These are phyloP conservation scores for Saccharum hybrid DNA, from an alignment of 202 grass and related monocot species.

Conservation along the genomic window DNA sequence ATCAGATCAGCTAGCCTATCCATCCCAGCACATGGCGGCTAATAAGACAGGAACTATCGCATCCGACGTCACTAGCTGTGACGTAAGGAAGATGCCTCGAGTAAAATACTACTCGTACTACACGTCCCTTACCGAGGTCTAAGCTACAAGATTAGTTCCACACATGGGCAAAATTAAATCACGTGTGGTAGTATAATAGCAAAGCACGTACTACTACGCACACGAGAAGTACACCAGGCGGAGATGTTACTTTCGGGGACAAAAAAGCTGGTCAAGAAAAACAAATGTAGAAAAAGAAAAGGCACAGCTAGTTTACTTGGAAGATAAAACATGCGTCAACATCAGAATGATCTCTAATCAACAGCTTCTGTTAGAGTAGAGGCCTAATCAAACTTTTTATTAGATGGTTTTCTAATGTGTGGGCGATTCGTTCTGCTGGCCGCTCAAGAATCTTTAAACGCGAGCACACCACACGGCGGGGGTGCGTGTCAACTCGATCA, in stretches of 20 bases:
- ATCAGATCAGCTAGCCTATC: background rate
- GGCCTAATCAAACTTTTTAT: constrained; percentile 7
- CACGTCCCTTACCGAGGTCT: background rate
- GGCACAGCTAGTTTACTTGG: background rate
- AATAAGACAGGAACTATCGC: background rate
- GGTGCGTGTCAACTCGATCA: background rate
- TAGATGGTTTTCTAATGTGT: constrained; percentile 32
- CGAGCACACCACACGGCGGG: background rate
- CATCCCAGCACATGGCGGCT: background rate
- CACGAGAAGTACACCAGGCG: background rate
- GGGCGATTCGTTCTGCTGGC: background rate
- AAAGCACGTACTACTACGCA: background rate
- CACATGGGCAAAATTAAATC: background rate
- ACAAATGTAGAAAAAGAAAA: background rate
- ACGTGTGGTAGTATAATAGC: background rate
- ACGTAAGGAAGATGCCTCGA: constrained; percentile 20
- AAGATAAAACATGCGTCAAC: constrained; percentile 20
- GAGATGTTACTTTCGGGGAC: background rate
- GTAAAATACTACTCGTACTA: background rate
- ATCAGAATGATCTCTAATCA: constrained; percentile 2
- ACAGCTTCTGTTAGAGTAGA: background rate
- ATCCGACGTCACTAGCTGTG: constrained; percentile 24
- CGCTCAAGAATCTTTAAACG: constrained; percentile 35
- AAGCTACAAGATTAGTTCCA: background rate
- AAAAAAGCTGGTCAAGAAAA: background rate